Conservation (phyloP, 78 protist species). For the Dictyostelium capitatum region DNA sequence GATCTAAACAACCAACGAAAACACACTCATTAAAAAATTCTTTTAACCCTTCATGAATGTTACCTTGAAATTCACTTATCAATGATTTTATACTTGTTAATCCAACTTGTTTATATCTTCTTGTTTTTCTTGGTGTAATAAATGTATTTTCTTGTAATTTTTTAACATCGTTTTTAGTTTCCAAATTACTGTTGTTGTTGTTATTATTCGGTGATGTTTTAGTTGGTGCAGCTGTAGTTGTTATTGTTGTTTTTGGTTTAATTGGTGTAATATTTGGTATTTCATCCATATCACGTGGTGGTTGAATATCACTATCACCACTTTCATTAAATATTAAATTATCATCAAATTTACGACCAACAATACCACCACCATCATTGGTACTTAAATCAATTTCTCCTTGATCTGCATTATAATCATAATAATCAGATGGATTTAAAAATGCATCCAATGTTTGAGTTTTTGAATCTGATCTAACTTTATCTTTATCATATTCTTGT, state of each 20-base stretch:
- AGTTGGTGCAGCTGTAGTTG: not conserved
- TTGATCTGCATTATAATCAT: not conserved
- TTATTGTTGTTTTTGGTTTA: slow-evolving; percentile 8
- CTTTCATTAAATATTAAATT: not conserved
- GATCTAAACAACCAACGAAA: slow-evolving; percentile 85
- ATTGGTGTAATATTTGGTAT: not conserved
- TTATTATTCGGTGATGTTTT: not conserved
- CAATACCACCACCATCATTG: not conserved
- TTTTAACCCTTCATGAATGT: slow-evolving; percentile 45
- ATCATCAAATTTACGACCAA: not conserved
- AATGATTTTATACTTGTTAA: slow-evolving; percentile 52
- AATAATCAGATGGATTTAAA: slow-evolving; percentile 6
- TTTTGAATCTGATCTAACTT: slow-evolving; percentile 73
- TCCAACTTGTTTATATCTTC: slow-evolving; percentile 60
- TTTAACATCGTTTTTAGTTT: not conserved
- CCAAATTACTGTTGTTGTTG: not conserved
- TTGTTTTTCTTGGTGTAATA: slow-evolving; percentile 32
- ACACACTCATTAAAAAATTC: slow-evolving; percentile 50
- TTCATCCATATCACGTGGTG: slow-evolving; percentile 35
- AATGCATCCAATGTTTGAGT: slow-evolving; percentile 63
- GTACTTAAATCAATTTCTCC: not conserved
- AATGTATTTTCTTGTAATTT: not conserved
- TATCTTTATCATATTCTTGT: slow-evolving; percentile 21
- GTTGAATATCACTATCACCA: not conserved
- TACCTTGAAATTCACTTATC: not conserved